These are phyloP conservation scores for Gossypium turneri DNA, from an alignment of 345 rosid species.

Conservation along the genomic window DNA sequence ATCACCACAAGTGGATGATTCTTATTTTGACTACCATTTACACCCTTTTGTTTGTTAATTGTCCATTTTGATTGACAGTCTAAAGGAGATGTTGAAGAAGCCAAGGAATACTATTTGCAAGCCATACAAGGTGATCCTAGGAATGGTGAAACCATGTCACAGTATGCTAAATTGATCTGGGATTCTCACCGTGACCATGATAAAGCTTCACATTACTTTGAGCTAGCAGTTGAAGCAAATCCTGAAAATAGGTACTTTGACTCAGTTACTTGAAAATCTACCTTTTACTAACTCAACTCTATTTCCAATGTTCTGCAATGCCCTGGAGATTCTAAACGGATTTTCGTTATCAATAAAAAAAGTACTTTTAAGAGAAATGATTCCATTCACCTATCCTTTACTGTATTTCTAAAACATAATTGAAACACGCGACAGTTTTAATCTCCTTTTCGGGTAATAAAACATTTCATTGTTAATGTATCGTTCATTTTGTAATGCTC, in stretches of 20 bases:
- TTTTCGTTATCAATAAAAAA: background rate
- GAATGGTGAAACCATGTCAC: conserved; percentile 58
- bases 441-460: no score
- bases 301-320: background rate
- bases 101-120: conserved; percentile 39
- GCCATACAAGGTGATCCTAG: conserved; percentile 43
- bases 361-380: background rate
- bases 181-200: conserved; percentile 47
- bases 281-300: background rate
- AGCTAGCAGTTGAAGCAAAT: conserved; percentile 56
- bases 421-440: no score
- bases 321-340: background rate
- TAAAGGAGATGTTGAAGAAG: conserved; percentile 41
- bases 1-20: background rate
- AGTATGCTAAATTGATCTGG: conserved; percentile 71
- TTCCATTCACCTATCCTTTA: background rate
- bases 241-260: conserved; percentile 54
- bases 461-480: no score
- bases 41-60: background rate
- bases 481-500: background rate
- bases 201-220: conserved; percentile 57
- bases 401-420: no score
- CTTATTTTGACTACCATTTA: background rate
- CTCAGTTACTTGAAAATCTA: background rate
- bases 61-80: conserved; percentile 28